Conservation (phyloP, 805 yeast genomes). For the Barnettozyma botsteinii region DNA sequence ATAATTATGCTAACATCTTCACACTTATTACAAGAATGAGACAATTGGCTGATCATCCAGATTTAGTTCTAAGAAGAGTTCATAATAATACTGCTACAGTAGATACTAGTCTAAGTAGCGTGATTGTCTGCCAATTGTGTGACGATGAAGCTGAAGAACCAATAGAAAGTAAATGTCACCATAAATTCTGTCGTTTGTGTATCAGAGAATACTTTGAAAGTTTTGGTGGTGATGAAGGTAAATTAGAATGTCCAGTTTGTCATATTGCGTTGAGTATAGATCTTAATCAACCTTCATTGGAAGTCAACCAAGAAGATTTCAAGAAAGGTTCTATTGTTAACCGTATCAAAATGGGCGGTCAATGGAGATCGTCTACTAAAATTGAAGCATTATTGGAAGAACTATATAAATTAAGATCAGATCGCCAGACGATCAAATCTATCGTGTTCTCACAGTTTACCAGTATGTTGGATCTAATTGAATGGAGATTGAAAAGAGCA, state of each 20-base stretch:
- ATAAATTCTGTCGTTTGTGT: slow-evolving; percentile 88
- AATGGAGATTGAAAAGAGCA: slow-evolving; percentile 91
- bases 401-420: slow-evolving; percentile 78
- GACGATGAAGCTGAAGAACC: slow-evolving; percentile 99
- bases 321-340: slow-evolving; percentile 73
- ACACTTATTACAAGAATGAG: slow-evolving; percentile 96
- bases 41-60: slow-evolving; percentile 98
- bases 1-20: slow-evolving; percentile 95
- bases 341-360: slow-evolving; percentile 79
- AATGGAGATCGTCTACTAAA: slow-evolving; percentile 93
- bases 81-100: slow-evolving; percentile 33
- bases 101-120: slow-evolving; percentile 29
- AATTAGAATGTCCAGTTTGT: slow-evolving; percentile 89
- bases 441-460: slow-evolving; percentile 98
- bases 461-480: slow-evolving; percentile 91
- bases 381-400: slow-evolving; percentile 96
- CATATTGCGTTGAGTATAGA: slow-evolving; percentile 92
- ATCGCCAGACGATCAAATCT: slow-evolving; percentile 83
- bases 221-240: slow-evolving; percentile 51
- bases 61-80: slow-evolving; percentile 74
- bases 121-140: slow-evolving; percentile 82
- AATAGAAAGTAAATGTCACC: slow-evolving; percentile 90
- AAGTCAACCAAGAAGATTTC: slow-evolving; percentile 48
- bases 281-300: slow-evolving; percentile 77
- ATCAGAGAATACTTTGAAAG: slow-evolving; percentile 85